These are phyloP conservation scores for Tulasnella sp. DNA, from an alignment of 768 basidiomycete species.

Conservation along the genomic window DNA sequence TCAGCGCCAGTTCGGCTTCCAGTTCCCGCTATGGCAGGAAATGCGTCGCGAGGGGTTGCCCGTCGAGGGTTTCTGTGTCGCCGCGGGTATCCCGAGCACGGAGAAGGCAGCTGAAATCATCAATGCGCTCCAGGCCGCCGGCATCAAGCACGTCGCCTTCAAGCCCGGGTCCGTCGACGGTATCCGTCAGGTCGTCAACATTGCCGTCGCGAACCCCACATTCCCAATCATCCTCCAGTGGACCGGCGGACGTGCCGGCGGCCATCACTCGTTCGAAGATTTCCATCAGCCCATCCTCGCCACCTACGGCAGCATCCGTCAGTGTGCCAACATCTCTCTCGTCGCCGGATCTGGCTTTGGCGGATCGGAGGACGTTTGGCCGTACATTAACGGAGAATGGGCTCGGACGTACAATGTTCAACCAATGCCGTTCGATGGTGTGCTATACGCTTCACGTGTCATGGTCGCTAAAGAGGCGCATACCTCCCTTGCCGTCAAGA, in stretches of 20 bases:
- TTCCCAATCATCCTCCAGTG: conserved; percentile 98
- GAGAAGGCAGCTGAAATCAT: conserved; percentile 98
- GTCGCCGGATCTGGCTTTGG: conserved; percentile 95
- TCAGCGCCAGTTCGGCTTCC: conserved; percentile 93
- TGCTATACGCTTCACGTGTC: conserved; percentile 90
- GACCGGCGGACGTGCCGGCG: conserved; percentile 98
- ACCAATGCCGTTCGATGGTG: conserved; percentile 97
- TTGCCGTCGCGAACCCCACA: conserved; percentile 85
- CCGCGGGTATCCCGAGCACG: conserved; percentile 90
- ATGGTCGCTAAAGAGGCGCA: conserved; percentile 99
- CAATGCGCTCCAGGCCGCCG: conserved; percentile 60
- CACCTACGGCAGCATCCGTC: conserved; percentile 84
- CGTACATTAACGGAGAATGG: conserved; percentile 96
- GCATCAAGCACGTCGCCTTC: conserved; percentile 94
- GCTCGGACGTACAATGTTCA: conserved; percentile 73
- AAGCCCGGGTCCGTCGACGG: conserved; percentile 98
- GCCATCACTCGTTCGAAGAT: conserved; percentile 97
- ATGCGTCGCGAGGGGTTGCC: conserved; percentile 92
- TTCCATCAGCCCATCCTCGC: conserved; percentile 92
- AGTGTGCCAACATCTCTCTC: conserved; percentile 77
- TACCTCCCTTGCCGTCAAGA: conserved; percentile 88
- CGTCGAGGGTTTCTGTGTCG: conserved; percentile 97
- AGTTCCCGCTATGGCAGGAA: conserved; percentile 95
- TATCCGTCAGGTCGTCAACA: conserved; percentile 93
- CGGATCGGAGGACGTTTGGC: conserved; percentile 89